phyloP scores from a whole-genome alignment of 2,329 filamentous ascomycete species.

The Alternaria angustiovoidea region DNA sequence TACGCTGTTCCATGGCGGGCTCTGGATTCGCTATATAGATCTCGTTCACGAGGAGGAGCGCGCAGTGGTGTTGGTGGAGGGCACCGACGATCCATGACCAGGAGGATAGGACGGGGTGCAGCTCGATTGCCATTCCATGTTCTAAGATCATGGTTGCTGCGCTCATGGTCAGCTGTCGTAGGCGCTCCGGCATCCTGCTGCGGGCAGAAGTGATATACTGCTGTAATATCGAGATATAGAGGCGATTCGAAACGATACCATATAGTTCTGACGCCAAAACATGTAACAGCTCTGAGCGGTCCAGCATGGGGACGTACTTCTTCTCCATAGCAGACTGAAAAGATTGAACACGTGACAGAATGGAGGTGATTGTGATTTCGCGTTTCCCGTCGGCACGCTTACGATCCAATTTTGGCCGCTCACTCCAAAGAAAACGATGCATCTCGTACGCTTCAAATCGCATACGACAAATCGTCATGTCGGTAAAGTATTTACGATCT shows the following conservation, averaged over 20 bases:
- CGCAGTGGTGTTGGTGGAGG: constrained; percentile 75
- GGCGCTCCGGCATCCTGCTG: constrained; percentile 65
- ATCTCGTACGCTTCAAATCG: constrained; percentile 78
- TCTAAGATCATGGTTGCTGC: constrained; percentile 65
- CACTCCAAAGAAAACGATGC: constrained; percentile 74
- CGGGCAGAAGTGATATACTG: constrained; percentile 66
- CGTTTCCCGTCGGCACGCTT: constrained; percentile 30
- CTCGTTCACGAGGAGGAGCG: constrained; percentile 73
- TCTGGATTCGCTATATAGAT: constrained; percentile 67
- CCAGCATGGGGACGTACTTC: constrained; percentile 71
- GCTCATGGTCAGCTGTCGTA: constrained; percentile 70
- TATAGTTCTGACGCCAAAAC: constrained; percentile 70
- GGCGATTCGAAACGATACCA: constrained; percentile 67
- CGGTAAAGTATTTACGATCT: constrained; percentile 68
- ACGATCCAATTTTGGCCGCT: constrained; percentile 70
- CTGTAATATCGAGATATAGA: constrained; percentile 73
- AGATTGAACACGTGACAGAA: constrained; percentile 73
- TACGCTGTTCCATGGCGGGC: constrained; percentile 67
- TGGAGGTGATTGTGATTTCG: constrained; percentile 60
- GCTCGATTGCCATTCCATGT: constrained; percentile 63
- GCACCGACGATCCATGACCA: constrained; percentile 78
- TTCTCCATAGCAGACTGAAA: constrained; percentile 71
- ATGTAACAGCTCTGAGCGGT: constrained; percentile 69
- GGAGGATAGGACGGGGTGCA: constrained; percentile 58
- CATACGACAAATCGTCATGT: constrained; percentile 72